Evolutionary conservation across 192 early-diverging fungal species (phyloP), one percentile per base, ranked within the genome.

Genomic region (Coemansia sp.): DNA sequence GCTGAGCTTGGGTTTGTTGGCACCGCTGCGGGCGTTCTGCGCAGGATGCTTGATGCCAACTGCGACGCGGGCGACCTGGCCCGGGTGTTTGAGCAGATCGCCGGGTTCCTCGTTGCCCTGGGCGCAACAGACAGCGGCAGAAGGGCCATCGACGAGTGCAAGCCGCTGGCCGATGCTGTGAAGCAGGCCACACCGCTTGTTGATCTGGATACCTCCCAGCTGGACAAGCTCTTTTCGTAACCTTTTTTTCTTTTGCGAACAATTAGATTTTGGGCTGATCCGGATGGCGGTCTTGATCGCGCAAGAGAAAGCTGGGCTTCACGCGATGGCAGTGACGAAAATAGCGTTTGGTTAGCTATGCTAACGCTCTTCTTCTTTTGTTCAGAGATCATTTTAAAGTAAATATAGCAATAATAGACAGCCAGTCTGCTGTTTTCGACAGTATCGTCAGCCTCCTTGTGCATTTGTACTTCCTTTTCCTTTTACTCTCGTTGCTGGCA

Each of bases 1-100:
- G 71, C 69, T 4, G 65, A 86, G 20, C 68, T 86, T 48, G 83
- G 85, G 16, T 75, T 85, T 50, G 54, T 85, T 8, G 74, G 76
- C 0, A 76, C 78, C 5, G 63, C 88, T n/a, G 77, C 81, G 16
- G 54, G 46, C 0, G 74, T 87, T 1, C 46, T 89, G 58, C 63
- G 74, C 55, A 81, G 81, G 59, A 37, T 58, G 14, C 83, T 86
- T 49, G 41, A 48, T 58, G 75, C 67, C 5, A 72, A 79, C 32
- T 4, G 32, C 5, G 72, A 73, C 5, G 0, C 56, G 5, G 77
- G 71, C 7, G 84, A 74, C 37, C 81, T 66, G 37, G 62, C 49
- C 5, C 49, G 65, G 20, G 72, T 63, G 44, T 65, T 69, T 38
- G 77, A 75, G 66, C 79, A 76, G 64, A 74, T 68, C 4, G 61